A percentile compares a stretch with the other conserved stretches of the same genome.
Conservation (phyloP, 345 rosid genomes). For the Angophora floribunda region DNA sequence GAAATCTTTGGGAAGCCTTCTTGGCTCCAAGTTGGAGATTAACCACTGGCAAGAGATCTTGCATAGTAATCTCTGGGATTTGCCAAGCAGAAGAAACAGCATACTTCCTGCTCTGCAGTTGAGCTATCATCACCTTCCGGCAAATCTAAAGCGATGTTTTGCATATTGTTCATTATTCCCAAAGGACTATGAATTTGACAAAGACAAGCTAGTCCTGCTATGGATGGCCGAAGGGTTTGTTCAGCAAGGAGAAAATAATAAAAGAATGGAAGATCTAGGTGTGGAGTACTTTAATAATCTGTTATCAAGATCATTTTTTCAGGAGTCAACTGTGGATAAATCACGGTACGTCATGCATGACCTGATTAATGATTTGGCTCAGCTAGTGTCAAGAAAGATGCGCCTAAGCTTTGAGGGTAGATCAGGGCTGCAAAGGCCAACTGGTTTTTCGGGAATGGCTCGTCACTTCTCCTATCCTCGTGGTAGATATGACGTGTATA, state of each 20-base stretch:
- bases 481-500: neutral
- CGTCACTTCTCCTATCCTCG: neutral
- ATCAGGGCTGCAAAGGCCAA: neutral
- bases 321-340: conserved; percentile 1
- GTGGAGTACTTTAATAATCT: conserved; percentile 7
- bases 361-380: conserved; percentile 10
- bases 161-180: conserved; percentile 11
- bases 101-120: conserved; percentile 1
- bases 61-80: conserved; percentile 4
- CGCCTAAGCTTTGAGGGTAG: neutral
- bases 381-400: neutral
- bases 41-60: conserved; percentile 3
- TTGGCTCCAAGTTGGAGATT: neutral
- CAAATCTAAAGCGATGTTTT: conserved; percentile 11
- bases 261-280: conserved; percentile 7
- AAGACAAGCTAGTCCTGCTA: conserved; percentile 1
- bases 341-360: conserved; percentile 19
- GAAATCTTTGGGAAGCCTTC: conserved; percentile 3
- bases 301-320: conserved; percentile 18
- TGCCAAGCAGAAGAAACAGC: neutral
- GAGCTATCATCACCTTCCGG: conserved; percentile 11
- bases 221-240: conserved; percentile 17
- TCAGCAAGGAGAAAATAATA: neutral
- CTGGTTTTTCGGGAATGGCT: neutral
- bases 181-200: conserved; percentile 4